A percentile compares a stretch with the other conserved stretches of the same genome.
Conservation (phyloP, 768 basidiomycete species). For the Gymnopilus junonius region DNA sequence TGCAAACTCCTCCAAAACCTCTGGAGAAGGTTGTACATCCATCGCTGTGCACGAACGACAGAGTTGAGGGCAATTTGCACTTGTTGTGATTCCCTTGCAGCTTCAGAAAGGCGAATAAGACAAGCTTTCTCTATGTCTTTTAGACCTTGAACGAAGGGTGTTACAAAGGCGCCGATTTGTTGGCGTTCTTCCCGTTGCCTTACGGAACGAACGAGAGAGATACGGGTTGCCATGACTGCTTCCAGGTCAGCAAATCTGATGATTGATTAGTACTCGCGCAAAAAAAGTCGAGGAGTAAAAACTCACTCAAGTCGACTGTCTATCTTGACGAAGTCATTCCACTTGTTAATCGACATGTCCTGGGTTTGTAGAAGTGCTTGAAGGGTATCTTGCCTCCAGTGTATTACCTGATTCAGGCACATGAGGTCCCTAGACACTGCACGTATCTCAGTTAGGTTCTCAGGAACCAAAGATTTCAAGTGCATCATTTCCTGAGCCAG, state of each 20-base stretch:
- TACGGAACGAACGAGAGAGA: conserved; percentile 78
- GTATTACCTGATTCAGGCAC: conserved; percentile 77
- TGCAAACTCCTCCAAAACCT: conserved; percentile 81
- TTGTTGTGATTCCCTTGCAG: conserved; percentile 70
- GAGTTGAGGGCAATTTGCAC: conserved; percentile 88
- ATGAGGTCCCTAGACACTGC: conserved; percentile 73
- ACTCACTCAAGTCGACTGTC: conserved; percentile 71
- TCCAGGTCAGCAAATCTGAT: conserved; percentile 77
- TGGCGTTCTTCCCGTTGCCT: conserved; percentile 72
- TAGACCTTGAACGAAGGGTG: conserved; percentile 55
- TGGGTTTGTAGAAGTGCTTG: conserved; percentile 39
- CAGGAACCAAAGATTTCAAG: conserved; percentile 69
- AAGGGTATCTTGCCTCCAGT: conserved; percentile 52
- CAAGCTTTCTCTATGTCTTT: conserved; percentile 68
- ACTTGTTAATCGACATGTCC: conserved; percentile 36
- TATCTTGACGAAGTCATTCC: conserved; percentile 50
- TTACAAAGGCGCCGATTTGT: conserved; percentile 72
- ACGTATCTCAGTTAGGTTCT: conserved; percentile 80
- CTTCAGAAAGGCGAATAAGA: conserved; percentile 70
- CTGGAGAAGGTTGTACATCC: conserved; percentile 45
- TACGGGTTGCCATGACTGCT: conserved; percentile 77
- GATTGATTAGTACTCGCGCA: conserved; percentile 4
- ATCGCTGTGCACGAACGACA: conserved; percentile 75
- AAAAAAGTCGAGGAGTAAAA: not conserved
- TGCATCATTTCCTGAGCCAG: conserved; percentile 65